Conservation (phyloP, 2,329 filamentous ascomycete genomes). For the Penicillium frequentans region DNA sequence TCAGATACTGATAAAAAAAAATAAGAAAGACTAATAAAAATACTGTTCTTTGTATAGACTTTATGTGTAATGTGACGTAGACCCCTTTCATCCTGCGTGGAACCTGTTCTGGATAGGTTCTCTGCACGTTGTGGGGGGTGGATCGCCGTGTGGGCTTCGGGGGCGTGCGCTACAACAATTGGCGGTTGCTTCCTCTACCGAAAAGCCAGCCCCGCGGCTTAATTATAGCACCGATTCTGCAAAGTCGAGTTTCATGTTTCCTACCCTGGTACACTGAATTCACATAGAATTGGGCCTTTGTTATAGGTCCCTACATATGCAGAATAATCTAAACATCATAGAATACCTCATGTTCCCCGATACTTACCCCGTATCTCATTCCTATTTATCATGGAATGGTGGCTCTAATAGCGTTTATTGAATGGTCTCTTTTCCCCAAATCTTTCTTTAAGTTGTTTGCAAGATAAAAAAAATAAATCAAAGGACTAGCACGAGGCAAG, state of each 20-base stretch:
- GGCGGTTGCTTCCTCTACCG: slow-evolving; percentile 5
- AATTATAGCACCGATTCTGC: slow-evolving; percentile 7
- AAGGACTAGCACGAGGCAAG: background rate
- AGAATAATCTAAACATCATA: background rate
- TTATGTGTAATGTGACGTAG: background rate
- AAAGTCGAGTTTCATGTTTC: background rate
- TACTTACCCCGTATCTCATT: background rate
- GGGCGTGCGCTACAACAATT: slow-evolving; percentile 16
- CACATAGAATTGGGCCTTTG: too few species aligned
- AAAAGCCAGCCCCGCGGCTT: slow-evolving; percentile 10
- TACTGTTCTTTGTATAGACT: background rate
- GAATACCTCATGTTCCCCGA: background rate
- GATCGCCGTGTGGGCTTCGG: slow-evolving; percentile 20
- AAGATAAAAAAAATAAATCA: background rate
- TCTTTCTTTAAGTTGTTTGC: background rate
- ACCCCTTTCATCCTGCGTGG: background rate
- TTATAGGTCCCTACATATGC: too few species aligned
- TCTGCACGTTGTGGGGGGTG: slow-evolving; percentile 25
- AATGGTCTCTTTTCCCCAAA: background rate
- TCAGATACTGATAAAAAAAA: background rate
- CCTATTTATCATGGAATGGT: background rate
- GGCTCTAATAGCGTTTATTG: too few species aligned
- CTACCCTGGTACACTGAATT: background rate
- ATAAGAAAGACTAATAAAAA: background rate
- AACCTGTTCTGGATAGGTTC: slow-evolving; percentile 14